Conservation (phyloP, 2,329 filamentous ascomycete species). For the Cytospora piceae region DNA sequence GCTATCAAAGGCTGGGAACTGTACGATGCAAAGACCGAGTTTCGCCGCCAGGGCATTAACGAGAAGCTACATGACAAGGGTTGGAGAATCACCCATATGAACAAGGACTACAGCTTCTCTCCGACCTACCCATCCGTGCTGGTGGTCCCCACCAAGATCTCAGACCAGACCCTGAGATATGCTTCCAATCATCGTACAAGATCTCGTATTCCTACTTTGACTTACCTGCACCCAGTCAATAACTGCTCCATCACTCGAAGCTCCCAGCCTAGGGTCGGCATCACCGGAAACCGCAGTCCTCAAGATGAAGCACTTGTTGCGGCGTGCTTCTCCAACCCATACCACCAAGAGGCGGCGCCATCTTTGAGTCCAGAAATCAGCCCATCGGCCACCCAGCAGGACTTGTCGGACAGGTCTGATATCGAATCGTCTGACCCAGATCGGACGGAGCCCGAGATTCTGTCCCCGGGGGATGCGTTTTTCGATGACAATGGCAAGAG, state of each 20-base stretch:
- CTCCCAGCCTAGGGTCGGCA: slow-evolving; percentile 86
- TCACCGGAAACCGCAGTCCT: slow-evolving; percentile 85
- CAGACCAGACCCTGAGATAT: slow-evolving; percentile 96
- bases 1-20: slow-evolving; percentile 79
- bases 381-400: slow-evolving; percentile 55
- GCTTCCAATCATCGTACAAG: slow-evolving; percentile 87
- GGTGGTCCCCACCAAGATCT: slow-evolving; percentile 84
- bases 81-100: slow-evolving; percentile 91
- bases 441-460: slow-evolving; percentile 68
- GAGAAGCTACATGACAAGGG: slow-evolving; percentile 75
- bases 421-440: slow-evolving; percentile 52
- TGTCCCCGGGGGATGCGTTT: slow-evolving; percentile 53
- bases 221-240: slow-evolving; percentile 95
- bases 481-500: slow-evolving; percentile 65
- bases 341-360: slow-evolving; percentile 45
- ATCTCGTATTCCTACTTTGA: slow-evolving; percentile 83
- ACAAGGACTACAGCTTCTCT: slow-evolving; percentile 86
- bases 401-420: slow-evolving; percentile 60
- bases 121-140: slow-evolving; percentile 88
- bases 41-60: slow-evolving; percentile 83
- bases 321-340: slow-evolving; percentile 83
- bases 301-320: slow-evolving; percentile 94
- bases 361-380: slow-evolving; percentile 43
- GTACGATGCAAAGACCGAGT: slow-evolving; percentile 86
- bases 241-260: slow-evolving; percentile 96